Conservation (phyloP, 2,329 filamentous ascomycete species). For the Ophiostoma novo-ulmi region DNA sequence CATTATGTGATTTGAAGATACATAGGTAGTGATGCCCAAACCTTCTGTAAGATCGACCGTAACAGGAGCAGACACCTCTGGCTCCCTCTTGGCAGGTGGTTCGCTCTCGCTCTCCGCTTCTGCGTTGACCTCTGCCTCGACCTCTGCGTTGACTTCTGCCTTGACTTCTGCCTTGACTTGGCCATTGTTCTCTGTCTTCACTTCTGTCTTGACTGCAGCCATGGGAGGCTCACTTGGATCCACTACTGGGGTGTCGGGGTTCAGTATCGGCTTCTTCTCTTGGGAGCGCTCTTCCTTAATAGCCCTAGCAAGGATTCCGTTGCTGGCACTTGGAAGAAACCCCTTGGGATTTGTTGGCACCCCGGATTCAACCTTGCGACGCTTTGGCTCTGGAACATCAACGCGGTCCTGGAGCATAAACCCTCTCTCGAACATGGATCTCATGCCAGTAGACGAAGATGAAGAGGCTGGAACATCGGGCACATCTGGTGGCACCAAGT, state of each 20-base stretch:
- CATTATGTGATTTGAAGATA: background rate
- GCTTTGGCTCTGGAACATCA: conserved; percentile 57
- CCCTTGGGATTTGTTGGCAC: conserved; percentile 32
- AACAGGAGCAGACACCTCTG: conserved; percentile 31
- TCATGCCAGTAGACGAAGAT: conserved; percentile 38
- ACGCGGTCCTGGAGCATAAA: conserved; percentile 67
- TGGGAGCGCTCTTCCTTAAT: conserved; percentile 27
- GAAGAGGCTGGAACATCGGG: background rate
- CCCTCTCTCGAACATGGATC: conserved; percentile 65
- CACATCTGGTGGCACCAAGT: background rate
- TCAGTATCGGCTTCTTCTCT: background rate
- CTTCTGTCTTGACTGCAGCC: background rate
- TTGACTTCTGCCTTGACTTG: conserved; percentile 15
- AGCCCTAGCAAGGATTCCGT: conserved; percentile 50
- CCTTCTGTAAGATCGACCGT: conserved; percentile 57
- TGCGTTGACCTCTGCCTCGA: conserved; percentile 15
- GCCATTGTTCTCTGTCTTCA: background rate
- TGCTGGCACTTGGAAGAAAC: conserved; percentile 44
- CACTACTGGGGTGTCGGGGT: background rate
- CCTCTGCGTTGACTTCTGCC: background rate
- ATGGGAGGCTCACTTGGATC: background rate
- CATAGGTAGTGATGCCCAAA: conserved; percentile 26
- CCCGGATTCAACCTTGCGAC: conserved; percentile 46
- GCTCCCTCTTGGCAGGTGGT: background rate
- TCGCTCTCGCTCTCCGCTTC: background rate